These are phyloP conservation scores for Mucor sp. DNA, from an alignment of 371 early-diverging fungal species.

Conservation along the genomic window DNA sequence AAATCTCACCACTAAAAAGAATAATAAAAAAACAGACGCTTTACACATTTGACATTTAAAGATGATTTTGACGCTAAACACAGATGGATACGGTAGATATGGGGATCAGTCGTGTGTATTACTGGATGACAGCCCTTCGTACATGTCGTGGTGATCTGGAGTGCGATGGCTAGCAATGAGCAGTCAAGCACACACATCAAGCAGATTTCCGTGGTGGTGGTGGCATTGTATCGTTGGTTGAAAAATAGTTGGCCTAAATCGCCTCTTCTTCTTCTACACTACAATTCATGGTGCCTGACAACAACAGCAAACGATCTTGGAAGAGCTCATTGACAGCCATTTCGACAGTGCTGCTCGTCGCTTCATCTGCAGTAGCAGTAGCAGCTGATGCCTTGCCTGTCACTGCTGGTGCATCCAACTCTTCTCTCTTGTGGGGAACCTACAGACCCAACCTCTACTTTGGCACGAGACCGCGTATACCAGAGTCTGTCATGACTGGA, in stretches of 20 bases:
- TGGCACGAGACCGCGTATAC: constrained; percentile 83
- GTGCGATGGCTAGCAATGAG: no score
- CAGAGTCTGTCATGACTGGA: constrained; percentile 83
- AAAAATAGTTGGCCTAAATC: neutral
- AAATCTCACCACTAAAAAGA: neutral
- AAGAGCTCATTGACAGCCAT: neutral
- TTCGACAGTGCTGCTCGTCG: neutral
- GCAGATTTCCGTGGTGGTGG: neutral
- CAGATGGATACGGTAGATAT: neutral
- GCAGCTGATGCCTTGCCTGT: constrained; percentile 5
- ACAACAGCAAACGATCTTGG: neutral
- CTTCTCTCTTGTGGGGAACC: constrained; percentile 83
- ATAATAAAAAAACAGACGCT: neutral
- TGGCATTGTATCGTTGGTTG: neutral
- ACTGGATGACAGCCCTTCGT: no score
- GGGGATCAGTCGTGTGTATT: neutral
- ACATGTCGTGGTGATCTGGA: no score
- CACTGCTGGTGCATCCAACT: constrained; percentile 18
- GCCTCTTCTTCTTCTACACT: neutral
- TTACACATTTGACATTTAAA: neutral
- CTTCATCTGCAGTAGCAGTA: neutral
- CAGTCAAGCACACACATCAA: no score
- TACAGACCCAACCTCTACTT: constrained; percentile 96
- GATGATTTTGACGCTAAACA: no score
- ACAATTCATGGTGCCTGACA: neutral